Evolutionary conservation across 1,284 basidiomycete species (phyloP).

Genomic region (Mycena citricolor): DNA sequence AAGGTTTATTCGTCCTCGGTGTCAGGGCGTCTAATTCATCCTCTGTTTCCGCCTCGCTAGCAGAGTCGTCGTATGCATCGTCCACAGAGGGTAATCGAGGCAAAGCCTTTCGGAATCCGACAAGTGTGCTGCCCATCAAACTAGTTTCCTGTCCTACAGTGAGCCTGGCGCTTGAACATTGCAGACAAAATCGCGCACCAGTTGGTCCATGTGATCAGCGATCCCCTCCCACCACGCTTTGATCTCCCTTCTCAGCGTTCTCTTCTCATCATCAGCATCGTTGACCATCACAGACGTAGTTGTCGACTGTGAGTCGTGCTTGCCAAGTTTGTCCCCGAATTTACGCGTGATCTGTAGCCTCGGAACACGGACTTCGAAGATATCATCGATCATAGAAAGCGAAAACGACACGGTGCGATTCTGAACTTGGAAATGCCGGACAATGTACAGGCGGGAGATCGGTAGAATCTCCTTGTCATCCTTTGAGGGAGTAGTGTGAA

Average conservation of each 20-base stretch:
- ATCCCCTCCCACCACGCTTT: slow-evolving; percentile 64
- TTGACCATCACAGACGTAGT: slow-evolving; percentile 10
- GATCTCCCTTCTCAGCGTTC: slow-evolving; percentile 55
- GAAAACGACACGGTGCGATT: slow-evolving; percentile 46
- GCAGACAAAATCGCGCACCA: slow-evolving; percentile 42
- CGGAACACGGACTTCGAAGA: slow-evolving; percentile 63
- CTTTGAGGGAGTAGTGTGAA: no score
- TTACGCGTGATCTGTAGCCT: slow-evolving; percentile 51
- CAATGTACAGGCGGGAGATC: slow-evolving; percentile 44
- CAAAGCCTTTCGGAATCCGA: slow-evolving; percentile 41
- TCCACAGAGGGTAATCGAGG: slow-evolving; percentile 58
- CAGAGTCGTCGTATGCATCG: slow-evolving; percentile 39
- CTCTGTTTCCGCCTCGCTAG: slow-evolving; percentile 6
- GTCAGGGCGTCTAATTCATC: slow-evolving; percentile 23
- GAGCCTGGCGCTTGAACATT: slow-evolving; percentile 1
- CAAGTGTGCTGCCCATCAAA: slow-evolving; percentile 17
- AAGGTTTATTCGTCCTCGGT: slow-evolving; percentile 24
- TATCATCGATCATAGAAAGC: slow-evolving; percentile 46
- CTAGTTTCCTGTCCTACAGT: slow-evolving; percentile 11
- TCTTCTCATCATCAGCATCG: slow-evolving; percentile 41
- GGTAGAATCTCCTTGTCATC: slow-evolving; percentile 30
- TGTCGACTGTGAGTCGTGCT: background rate
- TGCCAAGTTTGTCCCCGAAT: slow-evolving; percentile 11
- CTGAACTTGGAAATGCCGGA: slow-evolving; percentile 49
- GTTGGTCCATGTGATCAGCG: slow-evolving; percentile 55